phyloP scores from a whole-genome alignment of 495 filamentous ascomycete genomes.

The Melanomma pulvis-pyrius region DNA sequence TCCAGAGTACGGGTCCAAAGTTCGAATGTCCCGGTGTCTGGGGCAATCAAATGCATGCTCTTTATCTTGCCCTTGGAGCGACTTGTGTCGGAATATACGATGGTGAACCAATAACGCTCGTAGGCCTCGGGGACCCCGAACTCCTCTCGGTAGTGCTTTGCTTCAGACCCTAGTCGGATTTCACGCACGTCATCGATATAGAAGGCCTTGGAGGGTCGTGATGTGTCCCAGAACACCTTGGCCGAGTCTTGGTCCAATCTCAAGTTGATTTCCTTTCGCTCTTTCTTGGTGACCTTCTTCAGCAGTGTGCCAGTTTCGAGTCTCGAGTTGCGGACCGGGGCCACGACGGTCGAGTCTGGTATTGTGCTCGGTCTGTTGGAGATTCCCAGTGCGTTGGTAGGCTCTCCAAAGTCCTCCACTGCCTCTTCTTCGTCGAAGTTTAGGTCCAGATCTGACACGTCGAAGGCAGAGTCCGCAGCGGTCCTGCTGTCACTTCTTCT shows the following conservation, averaged over 20 bases:
- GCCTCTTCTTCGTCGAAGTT: slow-evolving; percentile 66
- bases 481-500: slow-evolving; percentile 85
- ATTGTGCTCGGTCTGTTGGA: slow-evolving; percentile 36
- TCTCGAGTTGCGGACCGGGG: slow-evolving; percentile 68
- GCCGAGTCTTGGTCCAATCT: slow-evolving; percentile 77
- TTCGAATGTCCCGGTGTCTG: slow-evolving; percentile 65
- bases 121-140: slow-evolving; percentile 64
- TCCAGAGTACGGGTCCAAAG: slow-evolving; percentile 83
- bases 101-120: slow-evolving; percentile 80
- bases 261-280: slow-evolving; percentile 71
- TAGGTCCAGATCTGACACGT: slow-evolving; percentile 51
- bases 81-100: slow-evolving; percentile 74
- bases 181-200: slow-evolving; percentile 95
- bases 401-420: slow-evolving; percentile 50
- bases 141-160: slow-evolving; percentile 85
- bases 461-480: slow-evolving; percentile 53
- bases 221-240: slow-evolving; percentile 84
- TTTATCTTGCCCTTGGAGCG: slow-evolving; percentile 70
- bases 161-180: slow-evolving; percentile 82
- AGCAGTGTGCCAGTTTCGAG: slow-evolving; percentile 76
- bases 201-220: slow-evolving; percentile 75
- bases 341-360: slow-evolving; percentile 58
- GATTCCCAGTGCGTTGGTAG: slow-evolving; percentile 47
- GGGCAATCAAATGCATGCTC: slow-evolving; percentile 81
- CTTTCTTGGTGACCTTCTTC: slow-evolving; percentile 82